These are phyloP conservation scores for Heimioporus sp. DNA, from an alignment of 768 basidiomycete species.

Conservation along the genomic window DNA sequence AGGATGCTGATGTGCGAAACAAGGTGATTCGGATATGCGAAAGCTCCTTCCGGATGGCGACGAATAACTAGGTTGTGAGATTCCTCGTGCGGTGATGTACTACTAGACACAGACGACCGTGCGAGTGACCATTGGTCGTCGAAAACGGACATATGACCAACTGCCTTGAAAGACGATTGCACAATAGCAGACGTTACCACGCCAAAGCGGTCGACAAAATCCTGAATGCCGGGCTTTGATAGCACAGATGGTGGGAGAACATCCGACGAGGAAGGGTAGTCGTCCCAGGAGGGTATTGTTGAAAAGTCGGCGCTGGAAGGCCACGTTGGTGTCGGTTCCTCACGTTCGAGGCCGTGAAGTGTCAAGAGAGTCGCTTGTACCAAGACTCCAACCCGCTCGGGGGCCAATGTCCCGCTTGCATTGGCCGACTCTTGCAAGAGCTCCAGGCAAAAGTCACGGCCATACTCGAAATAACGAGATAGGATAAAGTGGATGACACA, in stretches of 20 bases:
- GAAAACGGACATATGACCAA: constrained; percentile 77
- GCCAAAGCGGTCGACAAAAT: constrained; percentile 67
- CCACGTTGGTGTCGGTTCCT: constrained; percentile 70
- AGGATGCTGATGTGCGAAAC: constrained; percentile 68
- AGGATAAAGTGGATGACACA: constrained; percentile 82
- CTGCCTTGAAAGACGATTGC: constrained; percentile 54
- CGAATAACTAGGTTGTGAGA: constrained; percentile 64
- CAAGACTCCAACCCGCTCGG: constrained; percentile 73
- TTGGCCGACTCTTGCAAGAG: constrained; percentile 68
- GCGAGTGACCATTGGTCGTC: constrained; percentile 80
- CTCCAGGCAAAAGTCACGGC: constrained; percentile 76
- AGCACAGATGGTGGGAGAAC: constrained; percentile 53
- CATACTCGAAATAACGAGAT: constrained; percentile 81
- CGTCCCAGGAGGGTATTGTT: constrained; percentile 47
- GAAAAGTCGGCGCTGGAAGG: constrained; percentile 72
- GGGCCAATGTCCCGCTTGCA: constrained; percentile 48
- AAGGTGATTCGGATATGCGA: constrained; percentile 65
- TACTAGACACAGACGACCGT: constrained; percentile 37
- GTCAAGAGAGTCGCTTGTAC: constrained; percentile 77
- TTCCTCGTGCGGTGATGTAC: constrained; percentile 62
- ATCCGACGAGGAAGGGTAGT: constrained; percentile 71
- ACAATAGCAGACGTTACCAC: constrained; percentile 57
- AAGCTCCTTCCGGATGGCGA: constrained; percentile 58
- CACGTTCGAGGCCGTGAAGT: constrained; percentile 68
- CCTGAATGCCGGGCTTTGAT: constrained; percentile 65